Evolutionary conservation across 768 basidiomycete species (phyloP).

Genomic region (Tephrocybe sp.): DNA sequence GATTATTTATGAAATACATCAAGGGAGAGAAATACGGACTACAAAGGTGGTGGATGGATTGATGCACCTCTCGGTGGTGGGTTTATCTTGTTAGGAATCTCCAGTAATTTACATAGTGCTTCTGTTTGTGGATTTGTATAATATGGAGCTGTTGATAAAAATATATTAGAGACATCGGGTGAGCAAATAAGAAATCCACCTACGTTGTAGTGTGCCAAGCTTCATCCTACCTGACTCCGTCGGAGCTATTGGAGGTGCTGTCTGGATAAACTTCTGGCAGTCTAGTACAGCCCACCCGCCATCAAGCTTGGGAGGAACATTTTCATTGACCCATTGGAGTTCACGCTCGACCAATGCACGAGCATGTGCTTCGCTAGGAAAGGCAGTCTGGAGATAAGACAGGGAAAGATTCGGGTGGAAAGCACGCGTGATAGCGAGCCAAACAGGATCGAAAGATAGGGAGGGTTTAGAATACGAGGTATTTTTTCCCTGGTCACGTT

Average conservation of each 20-base stretch:
- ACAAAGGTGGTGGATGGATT: not conserved
- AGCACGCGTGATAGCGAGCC: conserved; percentile 91
- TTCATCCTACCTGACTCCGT: conserved; percentile 15
- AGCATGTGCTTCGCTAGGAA: conserved; percentile 58
- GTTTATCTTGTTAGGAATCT: conserved; percentile 67
- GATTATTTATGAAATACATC: too few species aligned
- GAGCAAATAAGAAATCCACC: conserved; percentile 28
- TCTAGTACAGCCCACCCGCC: conserved; percentile 43
- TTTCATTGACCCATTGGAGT: conserved; percentile 62
- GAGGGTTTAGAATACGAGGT: conserved; percentile 23
- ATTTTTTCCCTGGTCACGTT: conserved; percentile 10
- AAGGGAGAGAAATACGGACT: not conserved
- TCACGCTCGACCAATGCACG: conserved; percentile 56
- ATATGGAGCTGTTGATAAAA: conserved; percentile 59
- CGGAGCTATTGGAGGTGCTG: conserved; percentile 50
- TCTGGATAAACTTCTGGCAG: conserved; percentile 66
- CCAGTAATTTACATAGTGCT: conserved; percentile 78
- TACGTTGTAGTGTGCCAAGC: conserved; percentile 29
- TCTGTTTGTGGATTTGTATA: conserved; percentile 90
- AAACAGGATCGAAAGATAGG: conserved; percentile 81
- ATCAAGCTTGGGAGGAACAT: conserved; percentile 40
- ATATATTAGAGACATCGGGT: conserved; percentile 15
- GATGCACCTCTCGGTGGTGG: conserved; percentile 6
- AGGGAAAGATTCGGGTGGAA: conserved; percentile 78
- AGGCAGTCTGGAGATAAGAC: conserved; percentile 41